phyloP scores from a whole-genome alignment of 108 stramenopile genomes.

The Cyclotella baltica region DNA sequence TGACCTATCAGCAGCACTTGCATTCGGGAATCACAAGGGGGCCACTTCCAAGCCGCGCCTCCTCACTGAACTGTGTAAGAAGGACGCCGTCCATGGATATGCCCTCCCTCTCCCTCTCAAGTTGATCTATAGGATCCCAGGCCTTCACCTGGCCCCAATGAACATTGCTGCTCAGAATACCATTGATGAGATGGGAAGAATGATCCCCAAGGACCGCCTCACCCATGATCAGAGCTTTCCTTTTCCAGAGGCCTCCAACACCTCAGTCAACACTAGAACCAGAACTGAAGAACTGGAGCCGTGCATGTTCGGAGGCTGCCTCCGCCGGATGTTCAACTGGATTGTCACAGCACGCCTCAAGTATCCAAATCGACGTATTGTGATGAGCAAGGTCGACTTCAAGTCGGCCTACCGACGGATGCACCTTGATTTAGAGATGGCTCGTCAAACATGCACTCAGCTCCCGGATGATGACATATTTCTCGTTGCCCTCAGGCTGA shows the following conservation, averaged over 20 bases:
- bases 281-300: background rate
- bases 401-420: constrained; percentile 17
- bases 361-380: constrained; percentile 8
- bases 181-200: constrained; percentile 13
- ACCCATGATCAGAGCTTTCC: constrained; percentile 6
- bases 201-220: constrained; percentile 9
- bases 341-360: background rate
- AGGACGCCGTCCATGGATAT: constrained; percentile 11
- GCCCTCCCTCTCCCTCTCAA: background rate
- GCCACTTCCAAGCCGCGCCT: constrained; percentile 1
- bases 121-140: constrained; percentile 10
- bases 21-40: constrained; percentile 40
- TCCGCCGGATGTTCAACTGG: constrained; percentile 1
- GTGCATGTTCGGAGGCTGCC: background rate
- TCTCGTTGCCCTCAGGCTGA: constrained; percentile 16
- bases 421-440: background rate
- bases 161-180: constrained; percentile 15
- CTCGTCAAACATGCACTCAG: constrained; percentile 23
- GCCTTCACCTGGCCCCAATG: constrained; percentile 7
- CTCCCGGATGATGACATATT: constrained; percentile 12
- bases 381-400: constrained; percentile 12
- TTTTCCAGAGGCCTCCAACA: background rate
- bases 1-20: constrained; percentile 9
- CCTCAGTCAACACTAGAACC: constrained; percentile 8
- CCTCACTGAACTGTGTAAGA: background rate